Conservation (phyloP, 495 filamentous ascomycete species). For the Mytilinidion resinicola region DNA sequence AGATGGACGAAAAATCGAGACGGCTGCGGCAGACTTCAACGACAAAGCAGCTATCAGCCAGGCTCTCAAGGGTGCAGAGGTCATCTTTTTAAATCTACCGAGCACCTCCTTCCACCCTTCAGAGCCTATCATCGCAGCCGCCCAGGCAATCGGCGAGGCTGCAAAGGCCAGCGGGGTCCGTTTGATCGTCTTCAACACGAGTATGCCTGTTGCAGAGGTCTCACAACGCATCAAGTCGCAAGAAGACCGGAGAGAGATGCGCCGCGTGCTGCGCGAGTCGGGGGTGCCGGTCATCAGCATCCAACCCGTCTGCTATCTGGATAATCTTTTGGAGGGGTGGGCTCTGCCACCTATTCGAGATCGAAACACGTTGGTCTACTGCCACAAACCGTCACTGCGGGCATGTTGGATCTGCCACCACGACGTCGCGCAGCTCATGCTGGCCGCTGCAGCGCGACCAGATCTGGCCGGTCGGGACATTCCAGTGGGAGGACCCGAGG, state of each 20-base stretch:
- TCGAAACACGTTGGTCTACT: slow-evolving; percentile 17
- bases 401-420: slow-evolving; percentile 24
- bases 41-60: background rate
- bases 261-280: slow-evolving; percentile 5
- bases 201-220: slow-evolving; percentile 15
- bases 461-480: slow-evolving; percentile 17
- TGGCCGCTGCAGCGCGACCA: slow-evolving; percentile 2
- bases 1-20: slow-evolving; percentile 10
- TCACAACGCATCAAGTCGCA: slow-evolving; percentile 18
- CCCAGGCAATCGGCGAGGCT: slow-evolving; percentile 2
- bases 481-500: slow-evolving; percentile 15
- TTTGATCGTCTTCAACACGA: slow-evolving; percentile 19
- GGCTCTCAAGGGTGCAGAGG: slow-evolving; percentile 7
- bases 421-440: slow-evolving; percentile 21
- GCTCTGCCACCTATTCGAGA: slow-evolving; percentile 17
- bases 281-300: slow-evolving; percentile 18
- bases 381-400: slow-evolving; percentile 15
- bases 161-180: slow-evolving; percentile 7
- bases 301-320: slow-evolving; percentile 18
- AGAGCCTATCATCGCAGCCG: slow-evolving; percentile 12
- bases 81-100: slow-evolving; percentile 19
- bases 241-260: slow-evolving; percentile 20
- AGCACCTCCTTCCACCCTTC: slow-evolving; percentile 18
- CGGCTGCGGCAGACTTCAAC: slow-evolving; percentile 17
- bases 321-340: slow-evolving; percentile 24